These are phyloP conservation scores for Microsporum ferrugineum DNA, from an alignment of 2,329 filamentous ascomycete species.

Conservation along the genomic window DNA sequence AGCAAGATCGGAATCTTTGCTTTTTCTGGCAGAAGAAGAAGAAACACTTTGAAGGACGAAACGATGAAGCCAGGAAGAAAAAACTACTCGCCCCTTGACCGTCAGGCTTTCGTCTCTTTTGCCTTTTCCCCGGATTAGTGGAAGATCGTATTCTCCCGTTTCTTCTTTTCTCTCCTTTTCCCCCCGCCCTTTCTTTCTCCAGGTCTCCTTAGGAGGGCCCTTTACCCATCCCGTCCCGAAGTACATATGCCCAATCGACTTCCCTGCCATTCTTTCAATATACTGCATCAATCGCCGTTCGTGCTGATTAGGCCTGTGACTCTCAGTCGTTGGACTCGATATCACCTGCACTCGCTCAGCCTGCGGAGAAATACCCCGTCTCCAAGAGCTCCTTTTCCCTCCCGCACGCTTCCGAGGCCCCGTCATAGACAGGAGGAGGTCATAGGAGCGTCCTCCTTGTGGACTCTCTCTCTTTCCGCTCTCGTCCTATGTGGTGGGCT, in stretches of 20 bases:
- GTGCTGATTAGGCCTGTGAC: neutral
- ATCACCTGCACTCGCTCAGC: neutral
- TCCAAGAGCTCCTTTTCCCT: neutral
- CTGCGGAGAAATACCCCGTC: neutral
- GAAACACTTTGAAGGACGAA: neutral
- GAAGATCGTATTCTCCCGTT: slow-evolving; percentile 3
- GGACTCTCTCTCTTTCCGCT: slow-evolving; percentile 27
- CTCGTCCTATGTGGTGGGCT: slow-evolving; percentile 26
- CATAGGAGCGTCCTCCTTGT: slow-evolving; percentile 27
- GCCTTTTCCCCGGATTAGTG: slow-evolving; percentile 4
- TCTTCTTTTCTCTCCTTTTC: neutral
- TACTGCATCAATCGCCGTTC: neutral
- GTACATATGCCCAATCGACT: slow-evolving; percentile 3
- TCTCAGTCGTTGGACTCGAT: neutral
- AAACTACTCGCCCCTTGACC: neutral
- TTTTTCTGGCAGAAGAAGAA: neutral
- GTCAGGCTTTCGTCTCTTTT: neutral
- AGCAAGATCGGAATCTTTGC: neutral
- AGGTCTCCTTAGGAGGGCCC: neutral
- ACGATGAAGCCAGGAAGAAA: neutral
- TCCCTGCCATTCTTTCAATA: neutral
- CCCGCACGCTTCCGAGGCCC: neutral
- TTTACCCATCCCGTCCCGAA: neutral
- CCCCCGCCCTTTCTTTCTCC: neutral
- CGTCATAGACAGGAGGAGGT: neutral